phyloP scores from a whole-genome alignment of 768 basidiomycete genomes.

The Suillus cothurnatus region DNA sequence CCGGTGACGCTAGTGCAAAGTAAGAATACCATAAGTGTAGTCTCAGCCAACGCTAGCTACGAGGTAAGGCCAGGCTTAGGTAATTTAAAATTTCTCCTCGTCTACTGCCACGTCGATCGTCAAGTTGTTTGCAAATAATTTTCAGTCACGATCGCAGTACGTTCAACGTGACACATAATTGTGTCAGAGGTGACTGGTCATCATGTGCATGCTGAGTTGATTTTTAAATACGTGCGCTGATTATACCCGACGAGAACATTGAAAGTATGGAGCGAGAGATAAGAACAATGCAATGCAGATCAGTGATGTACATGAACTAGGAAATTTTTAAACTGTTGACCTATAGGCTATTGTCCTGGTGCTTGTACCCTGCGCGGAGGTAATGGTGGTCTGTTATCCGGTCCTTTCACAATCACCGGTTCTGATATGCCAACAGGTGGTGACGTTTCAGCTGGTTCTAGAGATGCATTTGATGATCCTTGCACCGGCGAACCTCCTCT shows the following conservation, averaged over 20 bases:
- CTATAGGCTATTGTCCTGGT: constrained; percentile 13
- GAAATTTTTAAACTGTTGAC: not conserved
- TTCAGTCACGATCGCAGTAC: too few relatives aligned
- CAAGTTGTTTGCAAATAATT: not conserved
- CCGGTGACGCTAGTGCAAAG: too few relatives aligned
- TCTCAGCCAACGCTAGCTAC: too few relatives aligned
- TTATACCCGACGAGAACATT: constrained; percentile 9
- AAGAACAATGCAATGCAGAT: constrained; percentile 5
- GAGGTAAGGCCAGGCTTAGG: not conserved
- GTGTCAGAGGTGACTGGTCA: not conserved
- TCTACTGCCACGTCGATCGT: not conserved
- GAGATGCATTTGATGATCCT: constrained; percentile 11
- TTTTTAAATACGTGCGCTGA: constrained; percentile 6
- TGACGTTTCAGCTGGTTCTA: constrained; percentile 8
- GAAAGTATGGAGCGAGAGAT: not conserved
- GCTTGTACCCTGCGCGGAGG: constrained; percentile 33
- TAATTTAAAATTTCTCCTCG: not conserved
- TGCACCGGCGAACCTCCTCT: constrained; percentile 30
- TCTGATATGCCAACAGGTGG: constrained; percentile 10
- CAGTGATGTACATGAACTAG: constrained; percentile 3
- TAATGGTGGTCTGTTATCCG: constrained; percentile 32
- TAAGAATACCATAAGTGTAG: too few relatives aligned
- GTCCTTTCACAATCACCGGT: constrained; percentile 4
- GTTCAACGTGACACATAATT: not conserved
- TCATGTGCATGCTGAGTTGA: not conserved